Base-by-base conservation (phyloP, 257 asterid genomes). In the Rehmannia glutinosa region DNA sequence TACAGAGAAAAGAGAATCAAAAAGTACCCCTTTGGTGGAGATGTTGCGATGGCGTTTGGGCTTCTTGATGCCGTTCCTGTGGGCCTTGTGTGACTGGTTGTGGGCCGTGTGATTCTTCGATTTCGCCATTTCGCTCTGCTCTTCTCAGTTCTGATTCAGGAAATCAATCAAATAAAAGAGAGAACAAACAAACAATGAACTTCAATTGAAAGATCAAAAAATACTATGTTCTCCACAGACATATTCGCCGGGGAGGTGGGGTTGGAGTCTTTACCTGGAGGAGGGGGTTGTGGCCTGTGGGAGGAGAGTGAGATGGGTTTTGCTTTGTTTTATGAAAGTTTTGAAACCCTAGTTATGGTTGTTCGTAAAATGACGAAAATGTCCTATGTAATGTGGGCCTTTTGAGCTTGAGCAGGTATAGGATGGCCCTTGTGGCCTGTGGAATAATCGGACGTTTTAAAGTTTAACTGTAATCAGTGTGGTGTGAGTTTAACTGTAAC, bases 91-190 rank as follows among this genome's bases (percentile, higher is more conserved):
- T 6, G 97, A 91, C 84, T 88, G 96, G 75, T 91, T 91, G 77
- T 91, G 97, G 0, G 97, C 96, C 0, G 97, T 88, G 89, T 91
- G 97, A 55, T 91, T 91, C 95, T 91, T 91, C 46, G 95, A 91
- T 68, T 91, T 91, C 58, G 96, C 97, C 97, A 91, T 91, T 74
- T 32, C 70, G 45, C 50, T 39, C 68, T 49, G 61, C 60, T 64
- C 50, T 76, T 12, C 68, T 58, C 63, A 7, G 16, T 21, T 15
- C 69, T 41, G 24, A n/a, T 16, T 20, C 63, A 32, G n/a, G 19
- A 23, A 62, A n/a, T n/a, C n/a, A n/a, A n/a, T n/a, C n/a, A n/a
- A n/a, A n/a, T n/a, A n/a, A n/a, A n/a, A n/a, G n/a, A n/a, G n/a
- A n/a, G n/a, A 2, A 15, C 3, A 56, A 68, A 1, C 1, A 17